phyloP scores from a whole-genome alignment of 75 land plant species.

The Sequoia sempervirens region DNA sequence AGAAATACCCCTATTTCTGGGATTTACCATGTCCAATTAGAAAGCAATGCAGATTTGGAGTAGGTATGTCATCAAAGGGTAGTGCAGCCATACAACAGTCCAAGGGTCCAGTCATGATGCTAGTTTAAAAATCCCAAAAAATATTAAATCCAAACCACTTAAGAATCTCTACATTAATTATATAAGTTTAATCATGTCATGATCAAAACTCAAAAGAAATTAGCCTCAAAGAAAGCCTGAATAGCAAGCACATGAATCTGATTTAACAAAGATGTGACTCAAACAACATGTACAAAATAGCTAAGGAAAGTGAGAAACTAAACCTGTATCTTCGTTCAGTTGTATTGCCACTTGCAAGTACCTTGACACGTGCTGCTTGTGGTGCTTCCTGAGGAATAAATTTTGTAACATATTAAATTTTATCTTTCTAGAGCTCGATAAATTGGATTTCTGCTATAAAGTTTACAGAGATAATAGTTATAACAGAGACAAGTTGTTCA shows the following conservation, averaged over 20 bases:
- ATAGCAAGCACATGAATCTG: neutral
- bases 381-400: constrained; percentile 66
- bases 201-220: neutral
- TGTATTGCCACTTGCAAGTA: constrained; percentile 88
- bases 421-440: neutral
- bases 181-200: neutral
- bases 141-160: neutral
- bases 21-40: neutral
- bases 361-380: constrained; percentile 94
- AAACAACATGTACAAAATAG: neutral
- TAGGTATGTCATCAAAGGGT: neutral
- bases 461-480: neutral
- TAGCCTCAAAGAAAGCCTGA: neutral
- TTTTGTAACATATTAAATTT: neutral
- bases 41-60: neutral
- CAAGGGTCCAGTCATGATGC: neutral
- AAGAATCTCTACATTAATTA: neutral
- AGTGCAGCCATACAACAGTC: neutral
- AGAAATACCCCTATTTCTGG: neutral
- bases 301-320: neutral
- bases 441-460: neutral
- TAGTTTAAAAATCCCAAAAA: neutral
- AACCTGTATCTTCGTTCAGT: constrained; percentile 93
- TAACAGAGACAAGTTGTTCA: neutral
- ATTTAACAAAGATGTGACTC: neutral